These are phyloP conservation scores for Xylaria sp. DNA, from an alignment of 2,329 filamentous ascomycete species.

Conservation along the genomic window DNA sequence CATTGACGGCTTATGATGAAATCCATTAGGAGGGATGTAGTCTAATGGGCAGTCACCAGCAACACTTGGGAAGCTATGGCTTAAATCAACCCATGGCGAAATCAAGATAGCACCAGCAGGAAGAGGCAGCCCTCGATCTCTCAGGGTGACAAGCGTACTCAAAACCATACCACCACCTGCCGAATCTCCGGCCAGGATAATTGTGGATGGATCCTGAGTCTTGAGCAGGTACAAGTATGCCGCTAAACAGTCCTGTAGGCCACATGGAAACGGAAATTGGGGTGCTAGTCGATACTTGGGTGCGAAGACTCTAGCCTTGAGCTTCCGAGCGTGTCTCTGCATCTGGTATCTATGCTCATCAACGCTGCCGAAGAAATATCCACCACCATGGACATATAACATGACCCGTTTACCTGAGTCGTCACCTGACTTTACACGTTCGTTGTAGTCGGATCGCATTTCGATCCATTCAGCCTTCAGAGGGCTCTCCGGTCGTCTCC, in stretches of 20 bases:
- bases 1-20: slow-evolving; percentile 87
- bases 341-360: slow-evolving; percentile 99
- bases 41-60: slow-evolving; percentile 77
- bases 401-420: slow-evolving; percentile 79
- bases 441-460: slow-evolving; percentile 84
- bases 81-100: slow-evolving; percentile 95
- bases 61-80: slow-evolving; percentile 95
- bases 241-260: slow-evolving; percentile 87
- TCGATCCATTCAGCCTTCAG: slow-evolving; percentile 95
- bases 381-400: slow-evolving; percentile 93
- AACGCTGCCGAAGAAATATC: slow-evolving; percentile 94
- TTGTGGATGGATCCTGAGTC: slow-evolving; percentile 80
- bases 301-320: slow-evolving; percentile 89
- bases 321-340: slow-evolving; percentile 92
- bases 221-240: slow-evolving; percentile 86
- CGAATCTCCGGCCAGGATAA: slow-evolving; percentile 90
- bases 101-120: slow-evolving; percentile 92
- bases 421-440: slow-evolving; percentile 71
- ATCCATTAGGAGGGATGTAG: slow-evolving; percentile 88
- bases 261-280: slow-evolving; percentile 96
- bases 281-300: slow-evolving; percentile 88
- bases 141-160: slow-evolving; percentile 79
- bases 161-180: slow-evolving; percentile 92
- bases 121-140: slow-evolving; percentile 84
- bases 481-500: slow-evolving; percentile 74